Percentiles rank a stretch among this genome's conserved stretches.
phyloP scores from a whole-genome alignment of 257 asterid species.

The Craterostigma plantagineum region DNA sequence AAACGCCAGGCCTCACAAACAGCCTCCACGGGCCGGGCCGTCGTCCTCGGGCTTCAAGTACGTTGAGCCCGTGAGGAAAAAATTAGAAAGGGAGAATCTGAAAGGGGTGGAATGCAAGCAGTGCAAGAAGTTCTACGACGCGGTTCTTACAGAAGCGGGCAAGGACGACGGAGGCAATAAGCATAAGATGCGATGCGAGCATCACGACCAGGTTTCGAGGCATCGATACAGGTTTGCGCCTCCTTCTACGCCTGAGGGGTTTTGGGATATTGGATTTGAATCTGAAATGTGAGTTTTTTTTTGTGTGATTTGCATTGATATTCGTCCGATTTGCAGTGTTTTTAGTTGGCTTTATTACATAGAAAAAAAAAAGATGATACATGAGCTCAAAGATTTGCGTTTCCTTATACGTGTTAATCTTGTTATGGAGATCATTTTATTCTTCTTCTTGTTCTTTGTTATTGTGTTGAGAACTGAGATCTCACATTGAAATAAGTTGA shows the following conservation, averaged over 20 bases:
- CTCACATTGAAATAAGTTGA: too few relatives aligned
- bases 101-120: constrained; percentile 91
- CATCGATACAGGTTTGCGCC: constrained; percentile 91
- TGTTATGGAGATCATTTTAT: too few relatives aligned
- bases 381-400: too few relatives aligned
- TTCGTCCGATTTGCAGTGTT: too few relatives aligned
- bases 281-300: constrained; percentile 53
- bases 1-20: constrained; percentile 20
- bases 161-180: constrained; percentile 16
- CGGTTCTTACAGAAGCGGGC: constrained; percentile 45
- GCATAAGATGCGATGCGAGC: constrained; percentile 63
- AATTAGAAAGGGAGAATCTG: constrained; percentile 58
- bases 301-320: too few relatives aligned
- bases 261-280: constrained; percentile 93
- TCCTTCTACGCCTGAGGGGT: constrained; percentile 93
- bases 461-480: too few relatives aligned
- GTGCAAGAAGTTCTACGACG: constrained; percentile 88
- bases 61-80: constrained; percentile 76
- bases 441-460: too few relatives aligned
- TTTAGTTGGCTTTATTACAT: too few relatives aligned
- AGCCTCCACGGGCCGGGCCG: constrained; percentile 26
- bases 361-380: too few relatives aligned
- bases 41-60: constrained; percentile 48
- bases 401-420: too few relatives aligned
- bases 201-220: constrained; percentile 82